Percentiles rank a stretch among this genome's conserved stretches.
Conservation (phyloP, 129 eudicot genomes). For the Flaveria robusta region DNA sequence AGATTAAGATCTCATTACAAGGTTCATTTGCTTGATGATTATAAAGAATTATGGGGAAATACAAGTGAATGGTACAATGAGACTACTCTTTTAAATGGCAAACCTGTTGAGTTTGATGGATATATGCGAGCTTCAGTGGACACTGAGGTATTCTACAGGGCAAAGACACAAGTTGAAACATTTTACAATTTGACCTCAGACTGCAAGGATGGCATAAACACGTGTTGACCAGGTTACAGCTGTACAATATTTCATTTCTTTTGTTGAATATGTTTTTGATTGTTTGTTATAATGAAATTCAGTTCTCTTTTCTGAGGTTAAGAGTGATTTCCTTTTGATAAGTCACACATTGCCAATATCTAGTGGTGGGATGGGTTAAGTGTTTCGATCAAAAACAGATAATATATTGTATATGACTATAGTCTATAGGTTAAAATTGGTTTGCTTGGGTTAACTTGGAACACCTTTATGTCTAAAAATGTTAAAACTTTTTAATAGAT, state of each 20-base stretch:
- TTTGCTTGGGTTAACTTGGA: neutral
- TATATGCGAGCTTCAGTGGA: conserved; percentile 96
- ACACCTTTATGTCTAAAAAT: neutral
- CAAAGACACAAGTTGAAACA: conserved; percentile 89
- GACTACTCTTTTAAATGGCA: conserved; percentile 61
- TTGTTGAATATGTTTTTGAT: conserved; percentile 3
- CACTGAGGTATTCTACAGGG: conserved; percentile 86
- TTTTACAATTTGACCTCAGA: conserved; percentile 83
- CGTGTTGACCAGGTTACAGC: conserved; percentile 59
- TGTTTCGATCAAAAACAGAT: neutral
- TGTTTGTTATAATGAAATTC: conserved; percentile 14
- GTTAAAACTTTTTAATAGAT: neutral
- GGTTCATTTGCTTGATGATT: conserved; percentile 92
- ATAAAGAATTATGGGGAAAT: conserved; percentile 80
- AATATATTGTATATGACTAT: neutral
- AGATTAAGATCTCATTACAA: conserved; percentile 91
- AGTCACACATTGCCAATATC: conserved; percentile 16
- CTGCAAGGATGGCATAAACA: conserved; percentile 94
- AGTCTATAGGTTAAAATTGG: neutral
- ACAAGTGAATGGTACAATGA: conserved; percentile 98
- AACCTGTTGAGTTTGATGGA: conserved; percentile 83
- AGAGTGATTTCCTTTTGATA: conserved; percentile 19
- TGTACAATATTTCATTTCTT: neutral
- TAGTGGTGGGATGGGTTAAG: neutral
- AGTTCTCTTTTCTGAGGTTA: neutral